Evolutionary conservation across 1,284 basidiomycete species (phyloP), one percentile per base, ranked within the genome.

Genomic region (Boletus mariae): DNA sequence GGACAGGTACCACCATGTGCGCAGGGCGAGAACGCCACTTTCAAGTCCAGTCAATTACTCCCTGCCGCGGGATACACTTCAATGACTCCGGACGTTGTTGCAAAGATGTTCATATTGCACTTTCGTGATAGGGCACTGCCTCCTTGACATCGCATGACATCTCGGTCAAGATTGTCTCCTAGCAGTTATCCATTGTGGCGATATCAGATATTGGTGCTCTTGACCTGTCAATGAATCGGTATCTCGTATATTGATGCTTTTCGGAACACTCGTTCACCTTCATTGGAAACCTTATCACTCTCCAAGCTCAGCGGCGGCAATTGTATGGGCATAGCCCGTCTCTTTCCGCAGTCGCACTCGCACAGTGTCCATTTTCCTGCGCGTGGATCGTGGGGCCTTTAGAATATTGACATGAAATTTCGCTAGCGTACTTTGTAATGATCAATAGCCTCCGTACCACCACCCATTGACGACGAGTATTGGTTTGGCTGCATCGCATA

Each of bases 251-350:
- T 20, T 20, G 42, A 43, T 13, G 11, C 34, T 13, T 32, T 17
- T 28, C 44, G 31, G 17, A 45, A 45, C 26, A 5, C 42, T 31
- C 15, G 26, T 37, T 41, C 37, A 12, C 17, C 44, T 54, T 52
- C 15, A 31, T 34, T 35, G 45, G 48, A 55, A 63, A 56, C 51
- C 29, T 25, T 50, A 57, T 61, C 45, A 51, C 26, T 41, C 20
- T 45, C 47, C 40, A 55, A 20, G 54, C 61, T 54, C 63, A 63
- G 61, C 54, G 49, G 50, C 52, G 44, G 63, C 37, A 35, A 44
- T 29, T 44, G n/a, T 12, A 28, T 44, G n/a, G 7, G 43, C 44
- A 59, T 49, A 31, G 59, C 65, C 51, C 28, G 13, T 45, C 42
- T 46, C 23, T n/a, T 26, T 41, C 49, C 54, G 46, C 43, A 40